Base-by-base conservation (phyloP, 768 basidiomycete species). In the Xerocomellus dryophilus region DNA sequence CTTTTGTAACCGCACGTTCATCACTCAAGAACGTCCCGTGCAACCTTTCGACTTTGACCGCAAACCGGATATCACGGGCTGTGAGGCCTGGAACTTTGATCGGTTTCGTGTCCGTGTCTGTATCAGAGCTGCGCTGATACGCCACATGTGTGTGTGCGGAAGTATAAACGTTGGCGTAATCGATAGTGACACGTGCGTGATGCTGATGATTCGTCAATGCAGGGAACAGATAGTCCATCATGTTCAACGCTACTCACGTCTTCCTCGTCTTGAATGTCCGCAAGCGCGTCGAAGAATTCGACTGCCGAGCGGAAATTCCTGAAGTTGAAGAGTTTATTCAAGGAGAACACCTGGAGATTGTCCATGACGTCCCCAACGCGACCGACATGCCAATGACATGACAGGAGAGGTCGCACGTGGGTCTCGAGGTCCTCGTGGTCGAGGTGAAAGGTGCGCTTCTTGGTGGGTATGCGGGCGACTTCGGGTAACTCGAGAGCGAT, bases 31-130 rank as follows among this genome's bases (percentile, higher is more conserved):
- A 71, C 18, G 8, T 47, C 17, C 58, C 38, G 38, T 73, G 68
- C 36, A 71, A 43, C 47, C 55, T 53, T 57, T 84, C 80, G n/a
- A 78, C 58, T 12, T 68, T 66, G 8, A 67, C 64, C 8, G 80
- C 82, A 32, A 82, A 65, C 43, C 81, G 78, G 31, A 81, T 51
- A 56, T 84, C 83, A 29, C 78, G 78, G 6, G 68, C 61, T 1
- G 82, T 82, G 41, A 83, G 73, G 12, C 80, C 77, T 0, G 79
- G 71, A 29, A 69, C 36, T 47, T 56, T 54, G 52, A 50, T 43
- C 29, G 61, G 40, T 17, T 55, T 52, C 5, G 43, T 43, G 12
- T 57, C 63, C n/a, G 43, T 27, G 21, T 53, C 58, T 10, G 59
- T 18, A 17, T 20, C 48, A 34, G 51, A 35, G 18, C 43, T 9